Evolutionary conservation across 768 basidiomycete species (phyloP).

Genomic region (Mycena haematopus): DNA sequence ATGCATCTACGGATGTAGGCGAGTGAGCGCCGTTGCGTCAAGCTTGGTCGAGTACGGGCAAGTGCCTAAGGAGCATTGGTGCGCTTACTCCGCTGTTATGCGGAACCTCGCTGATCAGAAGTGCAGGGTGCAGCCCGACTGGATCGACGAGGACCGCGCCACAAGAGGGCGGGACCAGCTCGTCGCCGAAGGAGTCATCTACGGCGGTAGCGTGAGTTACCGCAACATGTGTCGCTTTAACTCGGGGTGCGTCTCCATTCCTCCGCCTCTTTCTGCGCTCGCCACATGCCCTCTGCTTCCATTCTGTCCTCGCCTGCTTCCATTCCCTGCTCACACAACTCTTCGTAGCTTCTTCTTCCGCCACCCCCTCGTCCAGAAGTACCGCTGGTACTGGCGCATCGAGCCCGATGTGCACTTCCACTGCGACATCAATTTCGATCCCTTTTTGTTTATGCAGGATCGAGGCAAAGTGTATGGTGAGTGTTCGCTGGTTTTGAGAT

Average conservation of each 20-base stretch:
- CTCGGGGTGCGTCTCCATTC: conserved; percentile 67
- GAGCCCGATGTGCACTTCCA: conserved; percentile 82
- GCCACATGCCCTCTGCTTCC: too few relatives aligned
- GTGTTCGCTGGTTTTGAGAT: too few relatives aligned
- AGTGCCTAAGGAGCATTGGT: conserved; percentile 74
- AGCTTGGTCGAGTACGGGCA: conserved; percentile 55
- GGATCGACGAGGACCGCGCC: conserved; percentile 78
- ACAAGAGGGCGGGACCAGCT: conserved; percentile 62
- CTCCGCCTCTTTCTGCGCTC: too few relatives aligned
- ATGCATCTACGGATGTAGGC: conserved; percentile 29
- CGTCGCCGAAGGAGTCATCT: conserved; percentile 53
- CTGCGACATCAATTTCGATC: conserved; percentile 71
- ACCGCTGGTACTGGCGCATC: conserved; percentile 83
- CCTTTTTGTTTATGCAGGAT: conserved; percentile 76
- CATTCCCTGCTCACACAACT: neutral
- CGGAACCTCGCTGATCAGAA: neutral
- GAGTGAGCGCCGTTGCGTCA: conserved; percentile 37
- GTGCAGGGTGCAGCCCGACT: conserved; percentile 60
- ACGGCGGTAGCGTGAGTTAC: conserved; percentile 52
- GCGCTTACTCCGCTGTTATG: too few relatives aligned
- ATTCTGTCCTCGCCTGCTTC: neutral
- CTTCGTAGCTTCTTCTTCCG: conserved; percentile 66
- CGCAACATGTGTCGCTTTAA: conserved; percentile 78
- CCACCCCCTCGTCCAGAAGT: conserved; percentile 68
- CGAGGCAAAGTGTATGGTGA: conserved; percentile 71